A percentile compares a stretch with the other conserved stretches of the same genome.
Conservation (phyloP, 2,329 filamentous ascomycete genomes). For the Elsinoe arachidis region DNA sequence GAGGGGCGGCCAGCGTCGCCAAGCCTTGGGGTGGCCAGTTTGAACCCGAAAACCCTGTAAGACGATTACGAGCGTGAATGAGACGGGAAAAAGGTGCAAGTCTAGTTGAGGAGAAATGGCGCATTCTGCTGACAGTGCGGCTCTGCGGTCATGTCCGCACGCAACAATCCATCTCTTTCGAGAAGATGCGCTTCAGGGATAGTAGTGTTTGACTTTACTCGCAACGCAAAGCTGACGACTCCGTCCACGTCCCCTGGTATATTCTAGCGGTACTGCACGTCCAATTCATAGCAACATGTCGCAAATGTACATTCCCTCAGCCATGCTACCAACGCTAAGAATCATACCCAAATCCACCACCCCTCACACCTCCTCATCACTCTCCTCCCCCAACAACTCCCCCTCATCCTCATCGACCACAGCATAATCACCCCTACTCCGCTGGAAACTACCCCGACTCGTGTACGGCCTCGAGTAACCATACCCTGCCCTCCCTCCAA, state of each 20-base stretch:
- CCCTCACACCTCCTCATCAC: conserved; percentile 67
- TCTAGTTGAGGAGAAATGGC: background rate
- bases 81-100: background rate
- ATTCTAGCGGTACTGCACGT: too few relatives aligned
- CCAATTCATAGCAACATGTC: background rate
- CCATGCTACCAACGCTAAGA: background rate
- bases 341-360: background rate
- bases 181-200: background rate
- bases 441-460: conserved; percentile 79
- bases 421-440: conserved; percentile 78
- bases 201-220: too few relatives aligned
- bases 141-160: background rate
- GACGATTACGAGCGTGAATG: background rate
- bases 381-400: conserved; percentile 85
- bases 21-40: background rate
- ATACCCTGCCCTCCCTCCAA: conserved; percentile 43
- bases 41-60: background rate
- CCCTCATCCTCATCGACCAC: conserved; percentile 89
- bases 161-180: background rate
- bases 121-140: background rate
- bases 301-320: background rate
- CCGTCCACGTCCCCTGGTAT: too few relatives aligned
- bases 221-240: too few relatives aligned
- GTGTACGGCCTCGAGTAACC: conserved; percentile 64
- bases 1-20: too few relatives aligned